Base-by-base conservation (phyloP, 768 basidiomycete genomes). In the Thelephora ganbajun region DNA sequence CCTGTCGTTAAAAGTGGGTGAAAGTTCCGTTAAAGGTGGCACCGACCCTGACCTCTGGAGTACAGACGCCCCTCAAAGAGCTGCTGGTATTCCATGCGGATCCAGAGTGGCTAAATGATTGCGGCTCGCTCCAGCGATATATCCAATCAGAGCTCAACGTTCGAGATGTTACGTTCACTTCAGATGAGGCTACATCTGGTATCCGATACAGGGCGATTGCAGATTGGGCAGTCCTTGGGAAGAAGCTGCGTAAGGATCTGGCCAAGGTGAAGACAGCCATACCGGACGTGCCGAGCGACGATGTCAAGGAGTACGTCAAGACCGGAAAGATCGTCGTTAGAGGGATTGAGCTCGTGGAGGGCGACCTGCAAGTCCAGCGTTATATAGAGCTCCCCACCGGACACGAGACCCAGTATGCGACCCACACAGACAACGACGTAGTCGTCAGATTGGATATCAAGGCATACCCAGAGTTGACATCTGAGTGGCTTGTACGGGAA, bases 91-190 rank as follows among this genome's bases (percentile, higher is more conserved):
- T 93, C 84, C 94, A 98, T 62, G 76, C 87, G 13, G 82, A 90
- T 51, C 62, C 70, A 34, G 72, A 80, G 59, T 98, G 90, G 66
- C 73, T 96, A 47, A 78, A 75, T 43, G 96, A 99, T 60, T 80
- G 90, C 59, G 73, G 74, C 54, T 79, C 85, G 3, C 72, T 99
- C 47, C 80, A 86, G 53, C 73, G 80, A 36, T 98, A 98, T 68
- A 81, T 99, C 56, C 72, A 81, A 56, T 93, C 90, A 13, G 94
- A 99, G 62, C 80, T 99, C 57, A 99, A 99, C 65, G 80, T 98
- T 49, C 88, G 91, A 20, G 80, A 88, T 54, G 69, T 99, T 55
- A 63, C 86, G 51, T 88, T 96, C 72, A 92, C 83, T 47, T 84
- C 84, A 1, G 86, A 96, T 60, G 96, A 98, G 63, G 66, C 71